phyloP scores from a whole-genome alignment of 208 protist species.

The Borovskyia barvae region DNA sequence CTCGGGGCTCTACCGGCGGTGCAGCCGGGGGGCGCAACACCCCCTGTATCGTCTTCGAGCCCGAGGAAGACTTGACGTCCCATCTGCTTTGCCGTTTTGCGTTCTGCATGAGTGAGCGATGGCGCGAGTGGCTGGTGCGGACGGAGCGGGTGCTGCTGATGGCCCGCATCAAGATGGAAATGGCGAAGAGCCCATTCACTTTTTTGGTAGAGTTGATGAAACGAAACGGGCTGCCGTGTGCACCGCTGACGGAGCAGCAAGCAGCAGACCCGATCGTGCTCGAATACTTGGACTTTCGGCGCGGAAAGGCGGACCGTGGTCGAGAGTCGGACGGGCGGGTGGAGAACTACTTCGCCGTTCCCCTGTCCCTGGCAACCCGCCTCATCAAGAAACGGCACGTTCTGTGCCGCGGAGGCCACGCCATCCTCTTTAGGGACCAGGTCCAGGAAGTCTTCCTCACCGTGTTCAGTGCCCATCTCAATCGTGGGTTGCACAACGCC shows the following conservation, averaged over 20 bases:
- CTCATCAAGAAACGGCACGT: conserved; percentile 70
- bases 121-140: conserved; percentile 85
- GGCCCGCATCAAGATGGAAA: conserved; percentile 66
- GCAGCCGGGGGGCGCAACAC: conserved; percentile 3
- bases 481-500: conserved; percentile 72
- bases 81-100: conserved; percentile 81
- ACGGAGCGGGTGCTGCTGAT: conserved; percentile 82
- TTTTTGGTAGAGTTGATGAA: conserved; percentile 78
- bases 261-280: conserved; percentile 37
- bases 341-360: conserved; percentile 78
- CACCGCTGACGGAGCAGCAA: conserved; percentile 47
- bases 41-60: conserved; percentile 59
- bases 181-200: conserved; percentile 56
- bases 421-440: conserved; percentile 77
- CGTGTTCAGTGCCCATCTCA: conserved; percentile 63
- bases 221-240: conserved; percentile 71
- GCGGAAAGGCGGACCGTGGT: conserved; percentile 20
- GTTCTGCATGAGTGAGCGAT: conserved; percentile 90
- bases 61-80: conserved; percentile 77
- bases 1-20: conserved; percentile 21
- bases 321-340: conserved; percentile 33
- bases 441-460: conserved; percentile 86
- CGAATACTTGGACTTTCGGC: conserved; percentile 67
- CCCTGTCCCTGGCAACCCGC: conserved; percentile 72
- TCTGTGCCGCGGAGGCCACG: conserved; percentile 60